These are phyloP conservation scores for Platanthera guangdongensis DNA, from an alignment of 106 monocot species.

Conservation along the genomic window DNA sequence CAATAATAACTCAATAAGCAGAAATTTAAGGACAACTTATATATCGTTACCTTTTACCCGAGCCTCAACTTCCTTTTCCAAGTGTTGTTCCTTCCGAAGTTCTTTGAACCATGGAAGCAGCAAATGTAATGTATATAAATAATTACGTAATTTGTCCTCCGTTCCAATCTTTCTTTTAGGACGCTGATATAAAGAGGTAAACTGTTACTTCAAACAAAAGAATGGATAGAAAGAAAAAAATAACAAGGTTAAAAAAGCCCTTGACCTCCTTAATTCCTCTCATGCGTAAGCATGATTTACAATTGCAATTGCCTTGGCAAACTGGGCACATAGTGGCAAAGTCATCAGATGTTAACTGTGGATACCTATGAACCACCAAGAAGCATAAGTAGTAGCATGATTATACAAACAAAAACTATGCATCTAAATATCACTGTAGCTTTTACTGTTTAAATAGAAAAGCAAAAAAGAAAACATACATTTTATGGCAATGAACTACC, in stretches of 20 bases:
- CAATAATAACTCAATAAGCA: background rate
- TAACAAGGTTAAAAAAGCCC: background rate
- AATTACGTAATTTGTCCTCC: constrained; percentile 20
- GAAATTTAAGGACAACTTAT: background rate
- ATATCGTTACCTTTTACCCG: constrained; percentile 38
- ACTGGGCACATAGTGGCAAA: constrained; percentile 42
- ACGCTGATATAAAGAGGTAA: constrained; percentile 16
- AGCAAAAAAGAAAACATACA: background rate
- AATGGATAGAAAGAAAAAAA: constrained; percentile 1
- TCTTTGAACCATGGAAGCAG: constrained; percentile 62
- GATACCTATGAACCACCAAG: constrained; percentile 40
- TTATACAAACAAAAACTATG: background rate
- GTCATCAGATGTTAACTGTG: constrained; percentile 32
- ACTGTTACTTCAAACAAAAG: background rate
- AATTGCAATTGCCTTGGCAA: constrained; percentile 57
- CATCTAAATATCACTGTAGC: background rate
- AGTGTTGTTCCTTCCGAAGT: constrained; percentile 35
- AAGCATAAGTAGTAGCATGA: background rate
- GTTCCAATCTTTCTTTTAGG: constrained; percentile 23
- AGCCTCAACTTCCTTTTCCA: constrained; percentile 62
- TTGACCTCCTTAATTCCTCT: constrained; percentile 35
- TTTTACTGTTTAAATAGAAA: background rate
- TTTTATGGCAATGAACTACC: background rate
- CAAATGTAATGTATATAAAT: constrained; percentile 21
- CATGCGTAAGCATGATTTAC: constrained; percentile 69